Base-by-base conservation (phyloP, 306 rosid species). In the Lotus japonicus region DNA sequence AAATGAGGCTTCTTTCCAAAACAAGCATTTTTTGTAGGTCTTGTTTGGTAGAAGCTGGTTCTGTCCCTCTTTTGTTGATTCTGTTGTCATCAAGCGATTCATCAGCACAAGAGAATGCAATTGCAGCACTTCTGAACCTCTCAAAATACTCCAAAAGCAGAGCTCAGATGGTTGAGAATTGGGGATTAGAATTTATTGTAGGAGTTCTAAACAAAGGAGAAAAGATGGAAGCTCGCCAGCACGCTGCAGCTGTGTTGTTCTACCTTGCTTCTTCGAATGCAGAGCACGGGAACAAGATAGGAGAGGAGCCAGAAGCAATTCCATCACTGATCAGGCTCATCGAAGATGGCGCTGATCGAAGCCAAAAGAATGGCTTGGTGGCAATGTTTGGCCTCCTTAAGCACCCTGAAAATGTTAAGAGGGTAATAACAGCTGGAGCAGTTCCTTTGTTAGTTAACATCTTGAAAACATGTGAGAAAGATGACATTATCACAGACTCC, bases 101-200 rank as follows among this genome's bases (percentile, higher is more conserved):
- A 5, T 61, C 59, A 14, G 62, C 69, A 4, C 96, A 88, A 58
- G 97, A 90, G 77, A 85, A 88, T 28, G 81, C 96, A 28, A 61
- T 84, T n/a, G 97, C 92, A 56, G 85, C 85, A 9, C 81, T 95
- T 46, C 61, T 90, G 79, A 88, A 90, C 50, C 86, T 95, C 66
- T 87, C 97, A 0, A 90, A 95, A 84, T 71, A 64, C 77, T 53
- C 77, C 6, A 66, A 82, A 50, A 54, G 96, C 61, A 87, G 81
- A 49, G 71, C 16, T 7, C 21, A 15, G 12, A 80, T 94, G 44
- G 82, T 79, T 14, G 83, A 82, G 59, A 81, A 81, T 64, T 73
- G 83, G 13, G 99, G 95, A 1, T 51, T 88, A 59, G 72, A 81
- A 49, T 42, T 73, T 66, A 79, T 94, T 61, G 80, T 88, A 2